Conservation (phyloP, 768 basidiomycete species). For the Trametes villosa region DNA sequence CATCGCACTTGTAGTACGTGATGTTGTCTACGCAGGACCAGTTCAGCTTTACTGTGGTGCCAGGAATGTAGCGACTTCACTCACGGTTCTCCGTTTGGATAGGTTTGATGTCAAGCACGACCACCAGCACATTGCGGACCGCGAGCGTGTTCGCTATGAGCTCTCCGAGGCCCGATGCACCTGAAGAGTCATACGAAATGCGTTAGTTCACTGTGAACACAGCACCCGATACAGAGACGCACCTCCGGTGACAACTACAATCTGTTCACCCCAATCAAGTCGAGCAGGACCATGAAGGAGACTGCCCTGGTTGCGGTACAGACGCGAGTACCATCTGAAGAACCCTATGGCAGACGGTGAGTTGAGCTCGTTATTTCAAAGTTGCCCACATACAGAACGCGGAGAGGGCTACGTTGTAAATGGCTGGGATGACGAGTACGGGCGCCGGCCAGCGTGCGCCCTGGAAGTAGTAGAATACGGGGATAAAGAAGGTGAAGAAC, state of each 20-base stretch:
- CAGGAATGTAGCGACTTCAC: conserved; percentile 19
- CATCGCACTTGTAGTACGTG: conserved; percentile 86
- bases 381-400: conserved; percentile 62
- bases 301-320: conserved; percentile 78
- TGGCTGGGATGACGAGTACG: conserved; percentile 51
- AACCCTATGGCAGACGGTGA: conserved; percentile 51
- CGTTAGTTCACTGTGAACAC: neutral
- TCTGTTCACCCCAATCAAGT: conserved; percentile 87
- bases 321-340: conserved; percentile 66
- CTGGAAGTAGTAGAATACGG: conserved; percentile 78
- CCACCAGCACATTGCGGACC: conserved; percentile 77
- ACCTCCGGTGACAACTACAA: conserved; percentile 93
- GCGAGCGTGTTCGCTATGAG: conserved; percentile 87
- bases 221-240: conserved; percentile 24
- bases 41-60: neutral
- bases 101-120: conserved; percentile 84
- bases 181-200: conserved; percentile 44
- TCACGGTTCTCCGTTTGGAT: conserved; percentile 77
- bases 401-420: conserved; percentile 64
- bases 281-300: conserved; percentile 60
- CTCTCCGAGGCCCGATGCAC: conserved; percentile 88
- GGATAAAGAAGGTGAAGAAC: conserved; percentile 82
- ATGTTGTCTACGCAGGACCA: conserved; percentile 64
- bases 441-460: conserved; percentile 56
- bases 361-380: neutral